Base-by-base conservation (phyloP, 2,329 filamentous ascomycete genomes). In the Hypoxylon sp. region DNA sequence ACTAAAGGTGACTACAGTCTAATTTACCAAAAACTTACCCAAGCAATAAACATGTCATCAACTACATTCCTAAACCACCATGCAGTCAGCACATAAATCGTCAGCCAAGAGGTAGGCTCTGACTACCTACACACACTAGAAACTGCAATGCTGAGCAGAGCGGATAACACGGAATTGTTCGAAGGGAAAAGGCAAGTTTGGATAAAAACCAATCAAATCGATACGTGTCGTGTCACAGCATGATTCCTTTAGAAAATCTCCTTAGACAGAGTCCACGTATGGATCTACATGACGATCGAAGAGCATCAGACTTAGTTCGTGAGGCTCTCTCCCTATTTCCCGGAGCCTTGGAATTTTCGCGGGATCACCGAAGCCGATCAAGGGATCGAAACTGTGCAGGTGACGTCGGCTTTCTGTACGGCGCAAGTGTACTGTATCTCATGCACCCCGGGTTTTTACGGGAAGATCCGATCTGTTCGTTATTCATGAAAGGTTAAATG, bases 401-500 rank as follows among this genome's bases (percentile, higher is more conserved):
- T 65, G 57, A 55, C 41, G 38, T 60, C 52, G 28, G 38, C 28
- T 49, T 53, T 21, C 21, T 23, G 32, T 53, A 52, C 51, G n/a
- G 43, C 49, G 10, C 7, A 55, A 55, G 46, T 48, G 21, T 46
- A 57, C 30, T 25, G 49, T 58, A 50, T 62, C 17, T 59, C 50
- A 66, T 69, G 66, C 63, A 69, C 66, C 59, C 66, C 66, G 45
- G 66, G 66, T 63, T 60, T 36, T 59, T 5, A 55, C 66, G 66
- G 66, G 34, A 60, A 30, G 59, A 66, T 63, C 66, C 62, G 62
- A 55, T 53, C 58, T 36, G 30, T 41, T 52, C 34, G 38, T 10
- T 14, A 19, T 14, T 5, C 28, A 30, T 59, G 46, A 34, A 46
- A 50, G 21, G 17, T 32, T 49, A 53, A 60, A 61, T 55, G 43